Conservation (phyloP, 108 stramenopile species). For the Poteriospumella lacustris region DNA sequence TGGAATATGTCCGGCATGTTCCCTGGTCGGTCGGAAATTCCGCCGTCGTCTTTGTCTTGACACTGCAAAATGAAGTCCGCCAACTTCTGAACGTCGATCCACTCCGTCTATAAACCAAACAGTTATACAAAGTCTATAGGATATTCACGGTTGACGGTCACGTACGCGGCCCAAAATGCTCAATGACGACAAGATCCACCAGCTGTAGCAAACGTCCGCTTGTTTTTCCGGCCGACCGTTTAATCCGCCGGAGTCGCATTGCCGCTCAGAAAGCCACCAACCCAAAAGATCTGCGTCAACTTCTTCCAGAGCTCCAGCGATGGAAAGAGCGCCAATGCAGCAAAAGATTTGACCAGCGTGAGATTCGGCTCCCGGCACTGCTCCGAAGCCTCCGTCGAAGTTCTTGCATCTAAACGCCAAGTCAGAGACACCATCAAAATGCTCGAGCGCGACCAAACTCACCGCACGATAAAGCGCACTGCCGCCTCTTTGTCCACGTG, state of each 20-base stretch:
- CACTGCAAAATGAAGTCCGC: conserved; percentile 82
- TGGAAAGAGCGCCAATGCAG: conserved; percentile 89
- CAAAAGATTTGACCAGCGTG: conserved; percentile 97
- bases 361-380: conserved; percentile 82
- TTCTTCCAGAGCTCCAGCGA: conserved; percentile 69
- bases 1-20: conserved; percentile 95
- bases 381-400: conserved; percentile 96
- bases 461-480: conserved; percentile 38
- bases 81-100: conserved; percentile 73
- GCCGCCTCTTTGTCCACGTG: conserved; percentile 35
- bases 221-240: conserved; percentile 98
- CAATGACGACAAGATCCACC: conserved; percentile 91
- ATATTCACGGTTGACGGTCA: not conserved
- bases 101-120: conserved; percentile 57
- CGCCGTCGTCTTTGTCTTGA: conserved; percentile 95
- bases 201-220: conserved; percentile 97
- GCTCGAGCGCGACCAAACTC: not conserved
- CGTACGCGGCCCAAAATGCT: conserved; percentile 66
- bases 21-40: conserved; percentile 90
- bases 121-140: not conserved
- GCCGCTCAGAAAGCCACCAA: conserved; percentile 99
- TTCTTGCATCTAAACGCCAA: conserved; percentile 79
- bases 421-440: conserved; percentile 63
- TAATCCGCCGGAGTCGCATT: conserved; percentile 87
- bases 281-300: conserved; percentile 71